Evolutionary conservation across 164 flowering plant genomes (phyloP).

Genomic region (Echeveria elegans): DNA sequence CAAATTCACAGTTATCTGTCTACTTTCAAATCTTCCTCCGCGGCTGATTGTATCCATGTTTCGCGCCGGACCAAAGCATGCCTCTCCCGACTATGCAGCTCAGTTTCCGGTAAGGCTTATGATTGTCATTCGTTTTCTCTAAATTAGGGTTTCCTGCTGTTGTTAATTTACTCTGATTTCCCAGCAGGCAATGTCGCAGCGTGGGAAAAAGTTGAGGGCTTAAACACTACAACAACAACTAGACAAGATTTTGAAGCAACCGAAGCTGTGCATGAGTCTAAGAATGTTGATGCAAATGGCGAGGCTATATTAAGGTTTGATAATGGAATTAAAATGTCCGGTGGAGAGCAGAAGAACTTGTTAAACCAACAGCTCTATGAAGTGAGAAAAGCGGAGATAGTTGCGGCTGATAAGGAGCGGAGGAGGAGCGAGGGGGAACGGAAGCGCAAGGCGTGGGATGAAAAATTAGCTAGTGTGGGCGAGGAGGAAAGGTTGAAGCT

Average conservation of each 20-base stretch:
- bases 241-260: too few relatives aligned
- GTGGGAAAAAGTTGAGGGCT: too few relatives aligned
- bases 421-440: conserved; percentile 54
- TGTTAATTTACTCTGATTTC: too few relatives aligned
- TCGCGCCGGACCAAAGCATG: not conserved
- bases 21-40: too few relatives aligned
- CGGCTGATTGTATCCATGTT: not conserved
- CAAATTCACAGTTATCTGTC: not conserved
- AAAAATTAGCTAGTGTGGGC: conserved; percentile 30
- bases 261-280: not conserved
- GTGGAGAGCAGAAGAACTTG: conserved; percentile 73
- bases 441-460: conserved; percentile 72
- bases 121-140: not conserved
- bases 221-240: too few relatives aligned
- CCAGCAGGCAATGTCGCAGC: too few relatives aligned
- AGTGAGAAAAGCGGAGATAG: conserved; percentile 72
- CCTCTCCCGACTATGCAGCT: not conserved
- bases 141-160: not conserved
- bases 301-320: not conserved
- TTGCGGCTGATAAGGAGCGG: conserved; percentile 52
- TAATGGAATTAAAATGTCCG: conserved; percentile 29
- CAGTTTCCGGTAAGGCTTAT: not conserved
- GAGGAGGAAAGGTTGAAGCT: conserved; percentile 67
- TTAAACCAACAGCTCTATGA: conserved; percentile 56
- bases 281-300: not conserved